phyloP scores from a whole-genome alignment of 225 moss, liverwort and hornwort genomes.

The Pseudoscleropodium purum region DNA sequence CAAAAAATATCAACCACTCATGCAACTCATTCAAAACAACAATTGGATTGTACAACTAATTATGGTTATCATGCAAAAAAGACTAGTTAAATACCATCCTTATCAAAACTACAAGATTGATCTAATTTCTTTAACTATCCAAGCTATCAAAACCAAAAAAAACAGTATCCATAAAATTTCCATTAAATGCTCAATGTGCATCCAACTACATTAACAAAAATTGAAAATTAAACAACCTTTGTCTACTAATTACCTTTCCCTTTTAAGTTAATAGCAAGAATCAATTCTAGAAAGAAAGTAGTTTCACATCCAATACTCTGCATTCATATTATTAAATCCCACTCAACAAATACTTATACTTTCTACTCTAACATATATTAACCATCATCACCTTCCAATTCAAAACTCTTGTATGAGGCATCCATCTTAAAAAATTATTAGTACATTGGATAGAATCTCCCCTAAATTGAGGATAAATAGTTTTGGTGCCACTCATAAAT shows the following conservation, averaged over 20 bases:
- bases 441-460: not conserved
- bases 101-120: not conserved
- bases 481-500: not conserved
- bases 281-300: rapidly evolving
- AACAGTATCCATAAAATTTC: not conserved
- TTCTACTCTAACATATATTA: rapidly evolving
- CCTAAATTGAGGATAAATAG: not conserved
- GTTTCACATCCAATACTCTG: not conserved
- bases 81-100: not conserved
- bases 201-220: not conserved
- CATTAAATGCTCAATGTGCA: not conserved
- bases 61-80: rapidly evolving
- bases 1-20: not conserved
- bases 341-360: not conserved
- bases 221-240: not conserved
- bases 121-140: not conserved
- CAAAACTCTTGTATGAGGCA: not conserved
- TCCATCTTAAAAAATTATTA: not conserved
- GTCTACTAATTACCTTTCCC: rapidly evolving
- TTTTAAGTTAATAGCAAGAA: not conserved
- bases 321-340: no score
- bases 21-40: not conserved
- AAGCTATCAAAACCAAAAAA: not conserved
- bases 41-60: no score
- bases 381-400: not conserved